Conservation (phyloP, 2,329 filamentous ascomycete species). For the Curvularia sp. region DNA sequence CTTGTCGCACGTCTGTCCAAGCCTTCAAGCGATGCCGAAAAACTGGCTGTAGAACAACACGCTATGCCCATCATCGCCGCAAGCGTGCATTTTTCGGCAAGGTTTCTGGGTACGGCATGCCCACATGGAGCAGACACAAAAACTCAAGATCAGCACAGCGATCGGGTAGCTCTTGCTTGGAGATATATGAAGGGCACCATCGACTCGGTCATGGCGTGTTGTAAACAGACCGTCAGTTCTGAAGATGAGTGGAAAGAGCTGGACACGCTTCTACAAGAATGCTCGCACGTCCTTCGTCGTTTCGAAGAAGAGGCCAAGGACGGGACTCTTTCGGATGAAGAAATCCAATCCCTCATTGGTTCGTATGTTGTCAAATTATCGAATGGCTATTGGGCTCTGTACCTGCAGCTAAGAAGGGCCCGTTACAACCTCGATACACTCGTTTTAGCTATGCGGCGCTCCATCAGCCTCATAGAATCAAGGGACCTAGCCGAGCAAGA, state of each 20-base stretch:
- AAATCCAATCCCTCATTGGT: conserved; percentile 25
- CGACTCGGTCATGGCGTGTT: conserved; percentile 47
- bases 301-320: conserved; percentile 30
- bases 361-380: conserved; percentile 68
- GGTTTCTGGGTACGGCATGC: conserved; percentile 40
- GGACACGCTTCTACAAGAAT: conserved; percentile 45
- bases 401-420: conserved; percentile 59
- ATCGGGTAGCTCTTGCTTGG: conserved; percentile 34
- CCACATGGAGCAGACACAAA: conserved; percentile 28
- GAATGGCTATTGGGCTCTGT: conserved; percentile 73
- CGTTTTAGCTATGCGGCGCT: conserved; percentile 67
- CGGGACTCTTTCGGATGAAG: conserved; percentile 7
- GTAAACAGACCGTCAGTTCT: conserved; percentile 35
- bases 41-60: conserved; percentile 17
- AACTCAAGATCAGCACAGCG: conserved; percentile 27
- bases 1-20: conserved; percentile 26
- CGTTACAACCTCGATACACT: conserved; percentile 55
- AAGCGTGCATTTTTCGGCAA: conserved; percentile 42
- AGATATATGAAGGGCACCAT: conserved; percentile 45
- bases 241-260: conserved; percentile 42
- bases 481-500: conserved; percentile 64
- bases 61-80: conserved; percentile 39
- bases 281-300: conserved; percentile 36
- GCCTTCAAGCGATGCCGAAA: background rate
- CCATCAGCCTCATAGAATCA: conserved; percentile 67